Evolutionary conservation across 345 rosid species (phyloP).

Genomic region (Lepidium aucheri): DNA sequence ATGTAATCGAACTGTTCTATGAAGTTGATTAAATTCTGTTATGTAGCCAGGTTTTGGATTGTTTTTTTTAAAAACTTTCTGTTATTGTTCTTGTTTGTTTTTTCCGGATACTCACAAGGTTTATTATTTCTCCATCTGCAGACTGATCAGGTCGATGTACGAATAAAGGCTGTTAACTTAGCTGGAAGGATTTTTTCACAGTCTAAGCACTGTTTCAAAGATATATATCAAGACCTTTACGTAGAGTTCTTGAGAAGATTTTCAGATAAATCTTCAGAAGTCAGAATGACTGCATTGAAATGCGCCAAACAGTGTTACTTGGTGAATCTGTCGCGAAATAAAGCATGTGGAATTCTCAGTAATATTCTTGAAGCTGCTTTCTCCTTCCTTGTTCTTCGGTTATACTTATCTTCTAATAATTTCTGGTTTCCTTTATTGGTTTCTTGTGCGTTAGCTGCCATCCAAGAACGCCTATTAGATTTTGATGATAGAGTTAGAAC

Average conservation of each 20-base stretch:
- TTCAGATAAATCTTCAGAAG: constrained; percentile 82
- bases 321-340: constrained; percentile 46
- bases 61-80: neutral
- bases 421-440: constrained; percentile 8
- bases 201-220: constrained; percentile 42
- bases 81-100: neutral
- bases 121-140: constrained; percentile 24
- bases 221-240: constrained; percentile 52
- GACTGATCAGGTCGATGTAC: constrained; percentile 89
- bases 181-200: constrained; percentile 61
- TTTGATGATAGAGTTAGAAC: constrained; percentile 79
- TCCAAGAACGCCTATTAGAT: constrained; percentile 76
- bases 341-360: constrained; percentile 59
- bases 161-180: constrained; percentile 77
- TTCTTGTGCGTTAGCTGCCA: constrained; percentile 48
- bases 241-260: constrained; percentile 81
- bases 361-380: constrained; percentile 22
- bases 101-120: constrained; percentile 1
- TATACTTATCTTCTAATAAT: constrained; percentile 11
- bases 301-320: constrained; percentile 63
- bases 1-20: neutral
- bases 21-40: neutral
- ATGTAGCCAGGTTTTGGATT: neutral
- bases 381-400: constrained; percentile 16
- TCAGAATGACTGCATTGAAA: constrained; percentile 64